These are phyloP conservation scores for Isatis tinctoria DNA, from an alignment of 345 rosid genomes.

Conservation along the genomic window DNA sequence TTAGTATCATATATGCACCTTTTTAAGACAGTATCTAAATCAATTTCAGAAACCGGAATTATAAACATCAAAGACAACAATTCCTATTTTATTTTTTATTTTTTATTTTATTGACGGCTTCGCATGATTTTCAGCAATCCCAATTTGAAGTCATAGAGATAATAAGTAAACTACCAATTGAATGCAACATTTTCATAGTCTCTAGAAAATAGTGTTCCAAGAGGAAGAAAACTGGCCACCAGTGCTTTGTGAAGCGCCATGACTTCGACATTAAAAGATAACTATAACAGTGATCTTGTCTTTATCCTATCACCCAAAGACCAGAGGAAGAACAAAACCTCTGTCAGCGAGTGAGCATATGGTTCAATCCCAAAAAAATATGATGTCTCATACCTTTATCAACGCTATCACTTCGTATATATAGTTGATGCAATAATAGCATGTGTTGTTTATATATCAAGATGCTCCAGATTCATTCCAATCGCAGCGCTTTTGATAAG, in stretches of 20 bases:
- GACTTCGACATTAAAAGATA: not conserved
- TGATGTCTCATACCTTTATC: constrained; percentile 5
- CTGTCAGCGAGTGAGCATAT: not conserved
- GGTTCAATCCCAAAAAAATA: not conserved
- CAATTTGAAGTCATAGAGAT: not conserved
- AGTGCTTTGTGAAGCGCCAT: not conserved
- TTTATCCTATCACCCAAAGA: not conserved
- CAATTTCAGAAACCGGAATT: not conserved
- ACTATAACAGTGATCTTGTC: not conserved
- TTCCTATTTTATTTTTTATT: too few species aligned
- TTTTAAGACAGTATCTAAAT: not conserved
- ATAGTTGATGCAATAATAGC: constrained; percentile 6
- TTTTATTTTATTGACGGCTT: not conserved
- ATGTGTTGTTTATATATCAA: constrained; percentile 55
- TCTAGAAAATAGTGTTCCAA: constrained; percentile 2
- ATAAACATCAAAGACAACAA: too few species aligned
- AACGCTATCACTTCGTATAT: not conserved
- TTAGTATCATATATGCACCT: too few species aligned
- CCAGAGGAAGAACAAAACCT: not conserved
- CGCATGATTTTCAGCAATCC: not conserved
- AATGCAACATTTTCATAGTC: not conserved
- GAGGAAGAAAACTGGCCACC: not conserved
- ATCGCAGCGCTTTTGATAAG: constrained; percentile 63
- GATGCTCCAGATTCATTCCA: constrained; percentile 50
- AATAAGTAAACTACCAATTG: not conserved